Evolutionary conservation across 202 grass and related monocot genomes (phyloP).

Genomic region (Setaria viridis): DNA sequence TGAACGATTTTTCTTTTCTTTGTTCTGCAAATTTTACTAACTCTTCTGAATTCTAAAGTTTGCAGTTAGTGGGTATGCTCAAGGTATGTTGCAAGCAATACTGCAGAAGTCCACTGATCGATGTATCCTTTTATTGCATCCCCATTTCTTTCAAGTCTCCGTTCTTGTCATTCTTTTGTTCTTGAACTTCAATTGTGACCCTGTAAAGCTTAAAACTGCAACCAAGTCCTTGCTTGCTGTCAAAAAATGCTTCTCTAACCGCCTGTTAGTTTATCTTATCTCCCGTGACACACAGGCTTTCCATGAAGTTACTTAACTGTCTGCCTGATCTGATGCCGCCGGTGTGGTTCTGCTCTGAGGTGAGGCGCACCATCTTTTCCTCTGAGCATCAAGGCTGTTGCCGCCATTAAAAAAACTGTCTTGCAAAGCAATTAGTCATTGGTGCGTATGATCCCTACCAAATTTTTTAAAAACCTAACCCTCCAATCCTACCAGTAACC

Average conservation of each 20-base stretch:
- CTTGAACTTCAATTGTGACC: constrained; percentile 37
- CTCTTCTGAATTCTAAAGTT: neutral
- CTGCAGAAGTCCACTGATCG: neutral
- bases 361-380: constrained; percentile 47
- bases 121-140: constrained; percentile 18
- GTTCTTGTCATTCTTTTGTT: neutral
- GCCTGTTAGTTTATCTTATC: constrained; percentile 55
- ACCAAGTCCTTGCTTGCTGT: constrained; percentile 32
- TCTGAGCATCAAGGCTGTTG: constrained; percentile 54
- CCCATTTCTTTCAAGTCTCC: constrained; percentile 6
- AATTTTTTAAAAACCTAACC: constrained; percentile 33
- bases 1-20: neutral
- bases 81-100: constrained; percentile 14
- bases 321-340: constrained; percentile 29
- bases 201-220: constrained; percentile 34
- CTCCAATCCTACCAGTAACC: constrained; percentile 14
- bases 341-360: constrained; percentile 19
- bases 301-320: constrained; percentile 54
- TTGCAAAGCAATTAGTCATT: constrained; percentile 49
- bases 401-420: constrained; percentile 42
- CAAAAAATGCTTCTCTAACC: constrained; percentile 41
- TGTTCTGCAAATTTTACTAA: neutral
- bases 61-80: neutral
- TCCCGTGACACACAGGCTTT: constrained; percentile 51
- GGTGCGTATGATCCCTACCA: constrained; percentile 35